These are phyloP conservation scores for Fusarium anguioides DNA, from an alignment of 2,329 filamentous ascomycete genomes.

Conservation along the genomic window DNA sequence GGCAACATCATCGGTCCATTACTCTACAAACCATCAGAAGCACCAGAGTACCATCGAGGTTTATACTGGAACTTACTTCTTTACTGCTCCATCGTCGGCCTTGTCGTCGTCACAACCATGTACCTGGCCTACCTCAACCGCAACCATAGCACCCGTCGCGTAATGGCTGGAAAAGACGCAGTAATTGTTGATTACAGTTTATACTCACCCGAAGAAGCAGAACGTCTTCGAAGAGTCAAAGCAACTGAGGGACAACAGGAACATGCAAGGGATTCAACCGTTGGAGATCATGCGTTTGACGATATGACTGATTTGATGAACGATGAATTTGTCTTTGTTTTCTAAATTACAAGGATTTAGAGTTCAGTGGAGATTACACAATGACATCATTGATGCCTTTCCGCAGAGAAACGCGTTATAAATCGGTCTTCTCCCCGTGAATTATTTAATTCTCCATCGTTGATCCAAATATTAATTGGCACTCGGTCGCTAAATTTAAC, in stretches of 20 bases:
- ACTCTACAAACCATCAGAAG: constrained; percentile 47
- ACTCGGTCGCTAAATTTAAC: not conserved
- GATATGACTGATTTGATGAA: constrained; percentile 40
- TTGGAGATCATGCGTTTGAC: constrained; percentile 23
- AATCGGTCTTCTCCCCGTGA: not conserved
- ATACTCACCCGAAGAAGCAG: constrained; percentile 44
- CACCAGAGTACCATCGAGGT: constrained; percentile 55
- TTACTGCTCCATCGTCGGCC: constrained; percentile 65
- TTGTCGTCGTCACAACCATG: constrained; percentile 41
- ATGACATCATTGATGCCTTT: not conserved
- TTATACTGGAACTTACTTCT: constrained; percentile 67
- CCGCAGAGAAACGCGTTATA: not conserved
- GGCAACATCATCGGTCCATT: constrained; percentile 70
- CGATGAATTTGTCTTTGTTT: constrained; percentile 38
- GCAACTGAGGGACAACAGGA: constrained; percentile 7
- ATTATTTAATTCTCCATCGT: not conserved
- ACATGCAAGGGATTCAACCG: not conserved
- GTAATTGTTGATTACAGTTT: constrained; percentile 60
- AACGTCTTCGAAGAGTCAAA: constrained; percentile 51
- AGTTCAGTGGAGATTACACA: not conserved
- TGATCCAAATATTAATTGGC: not conserved
- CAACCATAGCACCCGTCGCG: constrained; percentile 62
- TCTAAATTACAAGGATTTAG: not conserved
- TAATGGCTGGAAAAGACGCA: constrained; percentile 66
- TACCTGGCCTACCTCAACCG: constrained; percentile 61